Percentiles rank a stretch among this genome's conserved stretches.
Conservation (phyloP, 2,329 filamentous ascomycete genomes). For the Cordyceps cicadae region DNA sequence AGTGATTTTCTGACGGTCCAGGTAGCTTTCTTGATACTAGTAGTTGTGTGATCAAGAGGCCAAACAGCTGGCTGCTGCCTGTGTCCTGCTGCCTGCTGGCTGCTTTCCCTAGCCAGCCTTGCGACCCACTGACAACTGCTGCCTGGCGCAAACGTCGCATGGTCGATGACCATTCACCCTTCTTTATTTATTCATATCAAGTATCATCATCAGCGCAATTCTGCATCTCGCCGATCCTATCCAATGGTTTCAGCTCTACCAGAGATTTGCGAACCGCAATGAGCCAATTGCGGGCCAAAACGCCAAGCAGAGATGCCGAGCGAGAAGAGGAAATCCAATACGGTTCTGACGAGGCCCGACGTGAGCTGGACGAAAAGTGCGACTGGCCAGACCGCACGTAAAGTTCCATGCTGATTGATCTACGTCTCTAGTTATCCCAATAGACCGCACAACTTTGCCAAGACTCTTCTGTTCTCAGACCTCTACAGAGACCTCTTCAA, state of each 20-base stretch:
- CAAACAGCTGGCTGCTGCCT: no score
- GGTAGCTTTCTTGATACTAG: no score
- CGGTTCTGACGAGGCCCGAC: conserved; percentile 27
- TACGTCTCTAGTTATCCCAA: conserved; percentile 63
- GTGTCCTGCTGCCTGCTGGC: background rate
- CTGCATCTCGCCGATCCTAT: background rate
- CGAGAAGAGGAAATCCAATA: conserved; percentile 48
- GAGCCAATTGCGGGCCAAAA: conserved; percentile 20
- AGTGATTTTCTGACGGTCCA: no score
- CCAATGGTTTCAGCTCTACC: background rate
- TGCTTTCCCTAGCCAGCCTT: background rate
- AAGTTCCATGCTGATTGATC: conserved; percentile 19
- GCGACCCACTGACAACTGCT: conserved; percentile 1
- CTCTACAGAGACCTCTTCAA: conserved; percentile 75
- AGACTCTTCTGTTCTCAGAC: conserved; percentile 74
- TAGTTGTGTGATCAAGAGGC: no score
- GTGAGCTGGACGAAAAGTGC: conserved; percentile 39
- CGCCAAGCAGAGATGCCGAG: conserved; percentile 31
- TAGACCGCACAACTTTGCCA: conserved; percentile 69
- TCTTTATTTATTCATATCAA: background rate
- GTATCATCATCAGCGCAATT: background rate
- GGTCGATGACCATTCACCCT: background rate
- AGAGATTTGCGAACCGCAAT: background rate
- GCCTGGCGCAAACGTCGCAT: conserved; percentile 3
- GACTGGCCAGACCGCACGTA: background rate